phyloP scores from a whole-genome alignment of 1,139 yeast genomes.

The Geotrichum citri-aurantii region DNA sequence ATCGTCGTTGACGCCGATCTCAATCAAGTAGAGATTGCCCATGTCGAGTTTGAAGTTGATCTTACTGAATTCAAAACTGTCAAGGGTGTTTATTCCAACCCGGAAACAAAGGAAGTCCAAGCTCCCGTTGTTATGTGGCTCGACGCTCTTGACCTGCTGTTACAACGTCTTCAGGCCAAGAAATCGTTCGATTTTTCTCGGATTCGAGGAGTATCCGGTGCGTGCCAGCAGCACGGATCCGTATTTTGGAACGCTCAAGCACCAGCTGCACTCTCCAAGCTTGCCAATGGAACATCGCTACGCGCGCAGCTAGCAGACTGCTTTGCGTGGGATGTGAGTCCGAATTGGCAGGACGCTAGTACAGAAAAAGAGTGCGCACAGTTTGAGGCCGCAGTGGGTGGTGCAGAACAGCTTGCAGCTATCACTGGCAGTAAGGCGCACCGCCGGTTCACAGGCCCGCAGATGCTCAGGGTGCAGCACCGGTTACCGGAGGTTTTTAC shows the following conservation, averaged over 20 bases:
- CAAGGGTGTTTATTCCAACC: conserved; percentile 62
- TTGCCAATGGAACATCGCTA: conserved; percentile 18
- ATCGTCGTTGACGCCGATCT: conserved; percentile 56
- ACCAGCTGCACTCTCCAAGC: conserved; percentile 35
- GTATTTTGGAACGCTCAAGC: conserved; percentile 67
- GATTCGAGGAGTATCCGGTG: conserved; percentile 74
- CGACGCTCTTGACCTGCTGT: conserved; percentile 67
- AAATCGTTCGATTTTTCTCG: conserved; percentile 51
- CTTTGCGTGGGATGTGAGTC: conserved; percentile 62
- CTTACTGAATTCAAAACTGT: conserved; percentile 53
- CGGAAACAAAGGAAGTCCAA: conserved; percentile 33
- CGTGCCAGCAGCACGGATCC: conserved; percentile 91
- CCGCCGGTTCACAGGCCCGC: conserved; percentile 85
- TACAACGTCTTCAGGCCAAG: conserved; percentile 45
- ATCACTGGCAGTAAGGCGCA: conserved; percentile 86
- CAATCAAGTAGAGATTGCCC: conserved; percentile 49
- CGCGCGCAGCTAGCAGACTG: conserved; percentile 34
- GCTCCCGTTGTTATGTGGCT: conserved; percentile 92
- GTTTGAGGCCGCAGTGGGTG: conserved; percentile 60
- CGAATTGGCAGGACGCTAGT: conserved; percentile 95
- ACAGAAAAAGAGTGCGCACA: conserved; percentile 61
- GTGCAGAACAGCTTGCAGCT: conserved; percentile 56
- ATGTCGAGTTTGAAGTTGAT: conserved; percentile 68
- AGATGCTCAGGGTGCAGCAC: conserved; percentile 67
- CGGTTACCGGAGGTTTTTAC: conserved; percentile 50